Evolutionary conservation across 169 alveolate species (phyloP), one percentile per base, ranked within the genome.

Genomic region (Cryptosporidium meleagridis): DNA sequence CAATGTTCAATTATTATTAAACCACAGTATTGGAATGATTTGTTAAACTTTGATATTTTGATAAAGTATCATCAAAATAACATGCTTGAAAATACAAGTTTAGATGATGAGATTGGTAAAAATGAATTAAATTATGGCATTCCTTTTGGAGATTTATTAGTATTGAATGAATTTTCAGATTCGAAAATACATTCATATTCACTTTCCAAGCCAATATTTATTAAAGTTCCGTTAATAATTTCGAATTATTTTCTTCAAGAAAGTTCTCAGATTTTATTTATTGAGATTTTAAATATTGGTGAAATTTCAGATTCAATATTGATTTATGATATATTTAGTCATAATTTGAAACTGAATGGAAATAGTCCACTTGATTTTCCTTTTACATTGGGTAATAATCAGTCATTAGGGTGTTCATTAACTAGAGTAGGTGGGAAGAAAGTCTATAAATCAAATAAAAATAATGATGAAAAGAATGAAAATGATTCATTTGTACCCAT

Each of bases 21-120:
- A 41, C 89, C 89, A 59, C 89, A 61, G 26, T 80, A 80, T 41
- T 80, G 89, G 89, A 80, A 80, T 80, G 75, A 59, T 16, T 37
- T 21, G 26, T 39, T 80, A 62, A 80, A 67, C 29, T 33, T 80
- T 80, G 73, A 62, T 44, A 39, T 80, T 26, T 18, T 62, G 16
- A n/a, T 80, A 23, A 65, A 65, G 21, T 80, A 80, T 62, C 61
- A 61, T 35, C 21, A 44, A n/a, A 80, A 51, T 37, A 33, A 37
- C 9, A 5, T 14, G 16, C 6, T 33, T n/a, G 67, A 80, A 0
- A 62, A 62, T 29, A 12, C 21, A 33, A 44, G 41, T 14, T 12
- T 18, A 9, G 0, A n/a, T 21, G 65, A 61, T 37, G 70, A 21
- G 31, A 16, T 37, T 12, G 65, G 10, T 4, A 39, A 39, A 10